phyloP scores from a whole-genome alignment of 2,329 filamentous ascomycete genomes.

The Mollisia scopiformis region DNA sequence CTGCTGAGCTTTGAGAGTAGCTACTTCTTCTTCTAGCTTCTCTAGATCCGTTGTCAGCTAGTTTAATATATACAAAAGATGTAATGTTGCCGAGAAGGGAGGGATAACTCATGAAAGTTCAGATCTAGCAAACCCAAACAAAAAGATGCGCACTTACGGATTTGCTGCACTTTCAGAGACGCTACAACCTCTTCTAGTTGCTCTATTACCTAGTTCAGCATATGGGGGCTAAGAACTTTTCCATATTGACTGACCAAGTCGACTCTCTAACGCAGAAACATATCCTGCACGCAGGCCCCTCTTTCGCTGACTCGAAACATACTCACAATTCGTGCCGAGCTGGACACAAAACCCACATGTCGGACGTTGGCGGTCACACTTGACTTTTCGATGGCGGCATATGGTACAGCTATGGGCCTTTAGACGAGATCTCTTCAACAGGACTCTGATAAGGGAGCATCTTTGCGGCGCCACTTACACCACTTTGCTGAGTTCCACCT shows the following conservation, averaged over 20 bases:
- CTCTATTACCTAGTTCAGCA: too few relatives aligned
- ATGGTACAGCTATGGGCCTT: background rate
- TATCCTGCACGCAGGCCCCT: constrained; percentile 40
- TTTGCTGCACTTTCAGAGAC: too few relatives aligned
- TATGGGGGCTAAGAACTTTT: too few relatives aligned
- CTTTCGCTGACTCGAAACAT: constrained; percentile 30
- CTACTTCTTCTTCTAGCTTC: constrained; percentile 28
- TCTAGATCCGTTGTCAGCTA: too few relatives aligned
- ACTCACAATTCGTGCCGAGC: constrained; percentile 19
- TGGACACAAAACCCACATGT: constrained; percentile 34
- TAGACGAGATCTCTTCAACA: background rate
- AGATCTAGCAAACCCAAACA: too few relatives aligned
- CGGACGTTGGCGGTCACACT: constrained; percentile 33
- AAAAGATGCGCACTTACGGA: too few relatives aligned
- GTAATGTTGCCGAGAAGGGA: too few relatives aligned
- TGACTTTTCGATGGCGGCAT: constrained; percentile 34
- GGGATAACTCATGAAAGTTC: too few relatives aligned
- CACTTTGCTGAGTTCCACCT: constrained; percentile 1
- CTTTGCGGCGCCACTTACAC: constrained; percentile 2
- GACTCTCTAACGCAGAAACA: constrained; percentile 40
- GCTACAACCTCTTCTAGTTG: too few relatives aligned
- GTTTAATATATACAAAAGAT: too few relatives aligned
- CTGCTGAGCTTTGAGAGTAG: constrained; percentile 19
- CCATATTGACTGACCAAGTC: constrained; percentile 40
- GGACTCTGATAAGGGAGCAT: too few relatives aligned